Base-by-base conservation (phyloP, 2,329 filamentous ascomycete species). In the Cladosporium phlei region DNA sequence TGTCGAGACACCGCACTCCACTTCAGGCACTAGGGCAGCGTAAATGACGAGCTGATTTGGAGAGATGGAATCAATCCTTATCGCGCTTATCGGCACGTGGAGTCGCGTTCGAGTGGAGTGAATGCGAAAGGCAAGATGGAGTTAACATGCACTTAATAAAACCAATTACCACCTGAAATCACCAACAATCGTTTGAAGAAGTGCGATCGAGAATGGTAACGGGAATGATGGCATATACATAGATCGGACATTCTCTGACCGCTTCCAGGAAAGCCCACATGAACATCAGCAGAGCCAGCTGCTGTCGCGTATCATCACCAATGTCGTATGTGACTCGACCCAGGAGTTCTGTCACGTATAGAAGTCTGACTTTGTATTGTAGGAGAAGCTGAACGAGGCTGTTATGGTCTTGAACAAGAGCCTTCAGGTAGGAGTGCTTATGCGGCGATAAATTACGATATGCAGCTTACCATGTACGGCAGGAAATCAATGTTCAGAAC, bases 401-500 rank as follows among this genome's bases (percentile, higher is more conserved):
- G 79, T 97, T 44, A 81, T 93, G 70, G 83, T 91, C 42, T 80
- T 97, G 77, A 98, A 97, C 69, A 95, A 88, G 68, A 86, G 81
- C 39, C 82, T 98, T 1, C 87, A 95, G 69, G 88, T 90, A 67
- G 33, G 65, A 20, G 30, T 3, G 3, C 4, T 9, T 17, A 11
- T n/a, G n/a, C n/a, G n/a, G n/a, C n/a, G n/a, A n/a, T n/a, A n/a
- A n/a, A n/a, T n/a, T n/a, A n/a, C n/a, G n/a, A n/a, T n/a, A n/a
- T n/a, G 22, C 19, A 24, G 32, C 11, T 19, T 5, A 35, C 27
- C 8, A 34, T 14, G 11, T 20, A 20, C 8, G n/a, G 12, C 58
- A 95, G 86, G 91, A 97, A 57, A 96, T 97, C 76, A 97, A 97
- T 63, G 84, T 96, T 47, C 87, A 95, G 61, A 98, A 97, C 67